These are phyloP conservation scores for Wickerhamomyces sp. DNA, from an alignment of 1,139 yeast genomes.

Conservation along the genomic window DNA sequence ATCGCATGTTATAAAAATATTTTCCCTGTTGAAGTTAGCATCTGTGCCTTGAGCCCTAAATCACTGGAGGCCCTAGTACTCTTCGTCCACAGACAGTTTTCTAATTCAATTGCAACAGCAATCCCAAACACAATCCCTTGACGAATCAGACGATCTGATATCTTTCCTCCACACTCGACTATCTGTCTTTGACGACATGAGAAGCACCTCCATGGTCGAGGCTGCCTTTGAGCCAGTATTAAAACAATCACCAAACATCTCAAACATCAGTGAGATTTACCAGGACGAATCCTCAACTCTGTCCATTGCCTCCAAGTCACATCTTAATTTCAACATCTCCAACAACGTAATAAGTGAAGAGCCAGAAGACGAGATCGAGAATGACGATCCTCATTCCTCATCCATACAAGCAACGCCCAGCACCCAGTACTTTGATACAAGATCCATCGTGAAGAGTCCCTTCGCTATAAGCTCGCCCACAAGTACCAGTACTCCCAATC, in stretches of 20 bases:
- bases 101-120: too few relatives aligned
- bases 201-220: neutral
- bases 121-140: neutral
- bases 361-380: constrained; percentile 13
- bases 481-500: neutral
- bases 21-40: too few relatives aligned
- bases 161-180: constrained; percentile 1
- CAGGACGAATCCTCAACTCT: constrained; percentile 10
- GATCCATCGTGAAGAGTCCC: too few relatives aligned
- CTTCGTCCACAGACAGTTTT: too few relatives aligned
- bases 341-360: constrained; percentile 17
- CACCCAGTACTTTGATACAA: neutral
- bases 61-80: too few relatives aligned
- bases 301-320: constrained; percentile 10
- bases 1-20: too few relatives aligned
- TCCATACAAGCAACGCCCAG: neutral
- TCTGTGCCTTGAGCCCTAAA: too few relatives aligned
- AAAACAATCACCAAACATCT: constrained; percentile 16
- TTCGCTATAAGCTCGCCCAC: too few relatives aligned
- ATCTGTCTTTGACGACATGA: constrained; percentile 2
- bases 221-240: constrained; percentile 9
- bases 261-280: constrained; percentile 17
- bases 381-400: neutral
- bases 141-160: constrained; percentile 3
- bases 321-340: constrained; percentile 10